These are phyloP conservation scores for Dactylellina leptospora DNA, from an alignment of 2,329 filamentous ascomycete species.

Conservation along the genomic window DNA sequence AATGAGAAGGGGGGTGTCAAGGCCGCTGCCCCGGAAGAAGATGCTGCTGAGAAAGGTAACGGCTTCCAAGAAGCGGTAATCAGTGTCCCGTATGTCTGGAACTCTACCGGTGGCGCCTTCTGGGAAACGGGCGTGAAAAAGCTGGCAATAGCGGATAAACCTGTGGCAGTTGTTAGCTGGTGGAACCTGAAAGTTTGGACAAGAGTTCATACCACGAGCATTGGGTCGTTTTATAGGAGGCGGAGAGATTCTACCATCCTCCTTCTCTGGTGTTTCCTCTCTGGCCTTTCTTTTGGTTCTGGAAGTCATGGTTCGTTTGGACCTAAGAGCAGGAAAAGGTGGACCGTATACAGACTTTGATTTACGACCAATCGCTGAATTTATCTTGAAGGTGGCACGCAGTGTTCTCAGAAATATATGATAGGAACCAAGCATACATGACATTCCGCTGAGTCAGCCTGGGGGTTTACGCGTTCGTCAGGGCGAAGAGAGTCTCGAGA, in stretches of 20 bases:
- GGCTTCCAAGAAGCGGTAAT: constrained; percentile 32
- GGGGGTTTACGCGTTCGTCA: too few relatives aligned
- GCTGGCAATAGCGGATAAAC: constrained; percentile 9
- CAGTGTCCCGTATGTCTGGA: constrained; percentile 24
- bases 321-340: too few relatives aligned
- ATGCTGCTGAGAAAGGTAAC: background rate
- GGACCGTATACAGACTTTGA: too few relatives aligned
- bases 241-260: constrained; percentile 30
- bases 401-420: too few relatives aligned
- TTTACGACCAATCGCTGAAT: too few relatives aligned
- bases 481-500: too few relatives aligned
- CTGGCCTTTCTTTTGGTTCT: constrained; percentile 43
- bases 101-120: constrained; percentile 35
- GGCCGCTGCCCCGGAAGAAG: constrained; percentile 3
- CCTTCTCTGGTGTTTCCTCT: constrained; percentile 40
- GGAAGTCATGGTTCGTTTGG: constrained; percentile 22
- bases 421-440: too few relatives aligned
- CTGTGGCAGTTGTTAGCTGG: background rate
- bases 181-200: background rate
- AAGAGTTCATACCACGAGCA: background rate
- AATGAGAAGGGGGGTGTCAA: constrained; percentile 52
- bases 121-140: constrained; percentile 45
- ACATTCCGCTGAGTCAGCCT: too few relatives aligned
- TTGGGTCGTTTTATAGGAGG: constrained; percentile 26
- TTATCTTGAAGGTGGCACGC: too few relatives aligned